phyloP scores from a whole-genome alignment of 2,329 filamentous ascomycete species.

The Aspergillus candidus region DNA sequence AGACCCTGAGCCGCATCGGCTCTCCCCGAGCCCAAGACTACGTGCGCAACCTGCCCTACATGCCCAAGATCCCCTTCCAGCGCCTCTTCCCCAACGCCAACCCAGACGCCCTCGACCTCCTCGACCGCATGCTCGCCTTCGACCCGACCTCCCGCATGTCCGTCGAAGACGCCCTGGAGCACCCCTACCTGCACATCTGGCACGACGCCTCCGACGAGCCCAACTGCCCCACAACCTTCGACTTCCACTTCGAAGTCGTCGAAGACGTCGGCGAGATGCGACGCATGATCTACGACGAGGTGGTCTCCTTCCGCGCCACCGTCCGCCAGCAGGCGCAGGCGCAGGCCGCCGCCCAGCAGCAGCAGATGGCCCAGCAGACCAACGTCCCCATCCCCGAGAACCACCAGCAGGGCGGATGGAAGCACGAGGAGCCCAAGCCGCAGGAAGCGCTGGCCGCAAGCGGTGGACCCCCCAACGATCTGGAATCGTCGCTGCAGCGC shows the following conservation, averaged over 20 bases:
- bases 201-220: conserved; percentile 97
- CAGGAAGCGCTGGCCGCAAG: conserved; percentile 47
- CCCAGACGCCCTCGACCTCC: conserved; percentile 86
- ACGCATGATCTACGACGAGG: conserved; percentile 94
- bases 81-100: conserved; percentile 90
- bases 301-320: conserved; percentile 69
- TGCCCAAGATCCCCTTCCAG: conserved; percentile 88
- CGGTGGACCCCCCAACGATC: conserved; percentile 39
- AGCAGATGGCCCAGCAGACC: conserved; percentile 36
- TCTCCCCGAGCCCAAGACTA: conserved; percentile 96
- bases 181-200: conserved; percentile 96
- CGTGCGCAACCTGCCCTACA: conserved; percentile 89
- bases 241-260: conserved; percentile 97
- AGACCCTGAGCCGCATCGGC: conserved; percentile 87
- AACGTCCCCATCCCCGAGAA: conserved; percentile 59
- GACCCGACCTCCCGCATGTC: conserved; percentile 89
- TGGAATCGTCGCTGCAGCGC: conserved; percentile 48
- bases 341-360: conserved; percentile 33
- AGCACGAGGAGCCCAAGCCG: conserved; percentile 57
- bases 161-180: conserved; percentile 91
- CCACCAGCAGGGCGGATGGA: conserved; percentile 46
- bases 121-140: conserved; percentile 96
- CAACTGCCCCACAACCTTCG: conserved; percentile 85
- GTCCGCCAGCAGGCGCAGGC: conserved; percentile 48
- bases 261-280: conserved; percentile 95